A percentile compares a stretch with the other conserved stretches of the same genome.
These are phyloP conservation scores for Conticribra guillardii DNA, from an alignment of 108 stramenopile species.

Conservation along the genomic window DNA sequence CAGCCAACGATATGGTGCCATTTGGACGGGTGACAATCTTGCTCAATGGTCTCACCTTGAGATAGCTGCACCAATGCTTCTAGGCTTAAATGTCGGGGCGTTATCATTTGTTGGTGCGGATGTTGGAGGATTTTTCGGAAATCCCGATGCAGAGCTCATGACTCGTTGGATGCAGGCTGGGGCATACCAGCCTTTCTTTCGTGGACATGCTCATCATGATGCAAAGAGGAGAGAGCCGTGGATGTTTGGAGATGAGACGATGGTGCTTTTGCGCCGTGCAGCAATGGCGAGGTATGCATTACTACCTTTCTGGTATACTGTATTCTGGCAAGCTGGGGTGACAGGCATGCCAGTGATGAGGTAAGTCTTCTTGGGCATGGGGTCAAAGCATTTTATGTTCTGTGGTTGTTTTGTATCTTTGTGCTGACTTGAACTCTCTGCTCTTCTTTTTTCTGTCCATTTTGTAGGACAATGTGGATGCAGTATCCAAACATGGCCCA, in stretches of 20 bases:
- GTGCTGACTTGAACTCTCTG: no score
- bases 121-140: conserved; percentile 99
- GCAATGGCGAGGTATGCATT: conserved; percentile 95
- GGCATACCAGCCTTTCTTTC: conserved; percentile 98
- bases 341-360: conserved; percentile 98
- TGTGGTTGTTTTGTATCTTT: no score
- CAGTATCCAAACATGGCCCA: conserved; percentile 82
- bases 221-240: conserved; percentile 97
- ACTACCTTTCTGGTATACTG: conserved; percentile 97
- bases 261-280: conserved; percentile 78
- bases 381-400: no score
- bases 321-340: conserved; percentile 81
- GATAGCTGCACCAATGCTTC: conserved; percentile 95
- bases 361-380: no score
- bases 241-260: conserved; percentile 96
- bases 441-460: no score
- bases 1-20: conserved; percentile 95
- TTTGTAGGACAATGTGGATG: conserved; percentile 93
- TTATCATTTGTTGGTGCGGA: conserved; percentile 98
- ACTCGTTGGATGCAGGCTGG: conserved; percentile 99
- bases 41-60: conserved; percentile 95
- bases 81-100: conserved; percentile 92
- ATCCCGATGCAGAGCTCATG: conserved; percentile 96
- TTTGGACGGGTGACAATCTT: conserved; percentile 99
- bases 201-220: conserved; percentile 99